A percentile compares a stretch with the other conserved stretches of the same genome.
These are phyloP conservation scores for Gypsophila paniculata DNA, from an alignment of 179 eudicot genomes.

Conservation along the genomic window DNA sequence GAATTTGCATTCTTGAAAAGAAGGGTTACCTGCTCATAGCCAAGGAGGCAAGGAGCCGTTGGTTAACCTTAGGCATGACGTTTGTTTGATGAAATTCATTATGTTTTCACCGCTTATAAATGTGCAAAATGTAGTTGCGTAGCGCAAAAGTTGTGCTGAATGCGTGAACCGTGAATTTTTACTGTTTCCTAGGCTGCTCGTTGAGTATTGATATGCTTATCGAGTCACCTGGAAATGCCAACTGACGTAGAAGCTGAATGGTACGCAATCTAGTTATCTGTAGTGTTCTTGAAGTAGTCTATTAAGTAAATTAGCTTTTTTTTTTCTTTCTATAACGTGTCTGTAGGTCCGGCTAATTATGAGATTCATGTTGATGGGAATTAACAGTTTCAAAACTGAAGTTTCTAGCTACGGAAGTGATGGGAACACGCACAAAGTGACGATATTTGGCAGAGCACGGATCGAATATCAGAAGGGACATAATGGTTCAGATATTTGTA, in stretches of 20 bases:
- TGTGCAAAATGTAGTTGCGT: not conserved
- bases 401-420: conserved; percentile 86
- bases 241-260: conserved; percentile 63
- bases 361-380: not conserved
- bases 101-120: not conserved
- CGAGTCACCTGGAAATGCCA: conserved; percentile 61
- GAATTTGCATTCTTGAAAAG: not conserved
- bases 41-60: conserved; percentile 22
- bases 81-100: not conserved
- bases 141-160: not conserved
- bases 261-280: conserved; percentile 32
- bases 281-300: not conserved
- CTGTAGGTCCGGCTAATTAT: not conserved
- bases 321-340: not conserved
- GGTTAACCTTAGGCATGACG: conserved; percentile 24
- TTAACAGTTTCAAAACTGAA: conserved; percentile 54
- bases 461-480: conserved; percentile 24
- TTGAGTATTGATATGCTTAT: conserved; percentile 55
- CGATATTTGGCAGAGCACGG: no score
- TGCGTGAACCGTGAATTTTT: not conserved
- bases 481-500: no score
- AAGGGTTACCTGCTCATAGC: conserved; percentile 26
- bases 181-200: conserved; percentile 45
- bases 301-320: not conserved
- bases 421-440: conserved; percentile 36